Conservation (phyloP, 2,329 filamentous ascomycete species). For the Aureobasidium vineae region DNA sequence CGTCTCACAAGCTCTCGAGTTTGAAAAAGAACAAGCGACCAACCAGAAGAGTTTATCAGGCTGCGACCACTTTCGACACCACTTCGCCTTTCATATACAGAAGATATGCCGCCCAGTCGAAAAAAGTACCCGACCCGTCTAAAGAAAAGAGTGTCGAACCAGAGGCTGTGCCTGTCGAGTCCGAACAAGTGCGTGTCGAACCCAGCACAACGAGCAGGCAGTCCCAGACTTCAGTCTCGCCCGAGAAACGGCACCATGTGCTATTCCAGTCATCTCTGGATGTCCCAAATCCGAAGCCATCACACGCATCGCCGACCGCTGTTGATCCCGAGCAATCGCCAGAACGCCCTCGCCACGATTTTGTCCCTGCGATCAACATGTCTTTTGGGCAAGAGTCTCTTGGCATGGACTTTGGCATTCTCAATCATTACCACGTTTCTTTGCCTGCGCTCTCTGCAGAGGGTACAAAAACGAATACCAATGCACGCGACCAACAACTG, state of each 20-base stretch:
- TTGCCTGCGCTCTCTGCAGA: neutral
- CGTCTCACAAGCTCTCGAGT: neutral
- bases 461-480: no score
- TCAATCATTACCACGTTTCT: slow-evolving; percentile 27
- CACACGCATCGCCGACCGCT: neutral
- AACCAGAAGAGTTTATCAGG: slow-evolving; percentile 3
- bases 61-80: neutral
- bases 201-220: neutral
- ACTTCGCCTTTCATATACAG: slow-evolving; percentile 23
- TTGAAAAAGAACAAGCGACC: slow-evolving; percentile 8
- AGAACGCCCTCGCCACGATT: neutral
- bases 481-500: neutral
- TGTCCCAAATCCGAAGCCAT: neutral
- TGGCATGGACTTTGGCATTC: slow-evolving; percentile 30
- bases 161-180: neutral
- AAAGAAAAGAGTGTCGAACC: neutral
- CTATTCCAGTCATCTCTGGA: neutral
- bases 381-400: slow-evolving; percentile 31
- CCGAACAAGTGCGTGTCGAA: neutral
- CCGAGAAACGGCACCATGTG: neutral
- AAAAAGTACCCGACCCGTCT: neutral
- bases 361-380: slow-evolving; percentile 32
- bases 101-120: neutral
- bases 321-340: neutral
- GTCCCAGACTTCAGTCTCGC: neutral